Conservation (phyloP, 345 rosid genomes). For the Euphorbia pulcherrima region DNA sequence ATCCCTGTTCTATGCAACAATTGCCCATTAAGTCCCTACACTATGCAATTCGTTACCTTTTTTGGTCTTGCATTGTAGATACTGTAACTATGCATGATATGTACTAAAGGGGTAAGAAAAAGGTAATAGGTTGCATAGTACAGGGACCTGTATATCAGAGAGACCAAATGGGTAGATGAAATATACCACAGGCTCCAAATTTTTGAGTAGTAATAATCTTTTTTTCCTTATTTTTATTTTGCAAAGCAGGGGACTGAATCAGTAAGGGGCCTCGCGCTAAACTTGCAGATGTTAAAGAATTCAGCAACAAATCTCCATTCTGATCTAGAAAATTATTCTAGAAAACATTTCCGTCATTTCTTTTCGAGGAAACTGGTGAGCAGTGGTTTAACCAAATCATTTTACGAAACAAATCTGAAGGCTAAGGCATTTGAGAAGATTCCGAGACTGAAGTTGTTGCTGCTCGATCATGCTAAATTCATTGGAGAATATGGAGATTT, state of each 20-base stretch:
- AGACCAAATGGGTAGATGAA: too few relatives aligned
- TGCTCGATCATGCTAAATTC: slow-evolving; percentile 1
- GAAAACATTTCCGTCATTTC: not conserved
- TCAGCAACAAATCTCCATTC: not conserved
- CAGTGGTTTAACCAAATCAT: not conserved
- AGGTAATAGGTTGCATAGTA: too few relatives aligned
- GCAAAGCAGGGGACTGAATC: slow-evolving; percentile 11
- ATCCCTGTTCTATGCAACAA: too few relatives aligned
- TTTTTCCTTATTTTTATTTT: not conserved
- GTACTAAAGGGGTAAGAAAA: too few relatives aligned
- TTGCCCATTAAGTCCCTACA: too few relatives aligned
- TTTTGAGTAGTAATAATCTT: too few relatives aligned
- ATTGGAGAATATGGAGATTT: slow-evolving; percentile 8
- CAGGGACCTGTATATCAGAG: too few relatives aligned
- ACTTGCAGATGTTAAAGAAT: not conserved
- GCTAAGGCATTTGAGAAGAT: slow-evolving; percentile 5
- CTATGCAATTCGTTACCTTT: too few relatives aligned
- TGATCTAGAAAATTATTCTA: not conserved
- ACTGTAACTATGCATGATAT: too few relatives aligned
- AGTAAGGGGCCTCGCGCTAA: slow-evolving; percentile 9
- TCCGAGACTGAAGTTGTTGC: slow-evolving; percentile 7
- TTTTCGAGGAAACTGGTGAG: not conserved
- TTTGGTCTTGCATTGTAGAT: too few relatives aligned
- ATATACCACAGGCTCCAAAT: too few relatives aligned
- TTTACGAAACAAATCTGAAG: slow-evolving; percentile 8